These are phyloP conservation scores for Boletus subluridellus DNA, from an alignment of 1,284 basidiomycete genomes.

Conservation along the genomic window DNA sequence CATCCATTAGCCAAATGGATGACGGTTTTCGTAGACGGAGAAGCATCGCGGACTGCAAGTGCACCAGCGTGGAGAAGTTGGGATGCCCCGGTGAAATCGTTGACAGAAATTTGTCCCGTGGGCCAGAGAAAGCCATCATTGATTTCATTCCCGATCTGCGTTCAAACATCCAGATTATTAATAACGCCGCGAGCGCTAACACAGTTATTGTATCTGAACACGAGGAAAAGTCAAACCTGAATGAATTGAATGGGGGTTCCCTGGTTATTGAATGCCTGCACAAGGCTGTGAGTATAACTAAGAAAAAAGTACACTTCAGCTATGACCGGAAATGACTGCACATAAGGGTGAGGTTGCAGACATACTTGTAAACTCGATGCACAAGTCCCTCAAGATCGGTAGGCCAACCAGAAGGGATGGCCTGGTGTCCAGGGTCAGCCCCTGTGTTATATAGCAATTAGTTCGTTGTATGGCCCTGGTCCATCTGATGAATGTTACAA, in stretches of 20 bases:
- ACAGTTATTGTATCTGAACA: background rate
- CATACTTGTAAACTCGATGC: conserved; percentile 13
- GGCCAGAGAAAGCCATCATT: conserved; percentile 18
- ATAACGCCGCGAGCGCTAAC: background rate
- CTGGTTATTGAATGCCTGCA: conserved; percentile 13
- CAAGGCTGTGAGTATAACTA: conserved; percentile 15
- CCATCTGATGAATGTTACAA: conserved; percentile 2
- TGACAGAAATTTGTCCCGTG: conserved; percentile 8
- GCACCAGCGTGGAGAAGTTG: conserved; percentile 19
- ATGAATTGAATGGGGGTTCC: conserved; percentile 15
- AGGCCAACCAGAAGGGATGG: conserved; percentile 19
- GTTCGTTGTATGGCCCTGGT: background rate
- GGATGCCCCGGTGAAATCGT: conserved; percentile 9
- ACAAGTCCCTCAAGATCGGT: conserved; percentile 6
- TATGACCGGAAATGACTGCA: background rate
- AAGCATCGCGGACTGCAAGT: conserved; percentile 15
- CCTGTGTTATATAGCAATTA: conserved; percentile 3
- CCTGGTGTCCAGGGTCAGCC: conserved; percentile 12
- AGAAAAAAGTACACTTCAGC: background rate
- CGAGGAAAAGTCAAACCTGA: conserved; percentile 7
- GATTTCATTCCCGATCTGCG: conserved; percentile 20
- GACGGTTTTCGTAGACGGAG: conserved; percentile 10
- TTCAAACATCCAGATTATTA: background rate
- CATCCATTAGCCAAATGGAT: conserved; percentile 16
- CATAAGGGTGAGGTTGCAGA: background rate